Conservation (phyloP, 2,329 filamentous ascomycete species). For the Myriosclerotinia duriaeana region DNA sequence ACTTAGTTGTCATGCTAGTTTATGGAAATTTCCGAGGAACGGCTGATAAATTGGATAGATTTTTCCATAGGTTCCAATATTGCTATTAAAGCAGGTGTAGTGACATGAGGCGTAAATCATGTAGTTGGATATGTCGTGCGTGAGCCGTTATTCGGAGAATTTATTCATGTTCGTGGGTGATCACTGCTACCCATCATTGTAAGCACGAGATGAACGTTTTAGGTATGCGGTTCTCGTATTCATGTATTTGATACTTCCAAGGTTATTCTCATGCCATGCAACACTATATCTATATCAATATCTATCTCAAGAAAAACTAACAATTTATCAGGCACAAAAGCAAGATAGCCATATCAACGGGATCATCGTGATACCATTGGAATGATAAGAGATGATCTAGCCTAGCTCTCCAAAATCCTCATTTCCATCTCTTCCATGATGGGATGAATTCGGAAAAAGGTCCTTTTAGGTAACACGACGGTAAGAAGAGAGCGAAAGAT, state of each 20-base stretch:
- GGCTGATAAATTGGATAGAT: constrained; percentile 10
- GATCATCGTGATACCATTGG: neutral
- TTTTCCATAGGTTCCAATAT: neutral
- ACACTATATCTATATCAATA: neutral
- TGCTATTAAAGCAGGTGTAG: neutral
- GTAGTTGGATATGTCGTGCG: constrained; percentile 15
- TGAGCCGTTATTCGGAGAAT: neutral
- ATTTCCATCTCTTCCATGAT: neutral
- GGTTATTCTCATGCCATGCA: neutral
- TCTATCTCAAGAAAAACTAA: neutral
- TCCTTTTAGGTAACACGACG: constrained; percentile 14
- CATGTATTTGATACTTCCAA: neutral
- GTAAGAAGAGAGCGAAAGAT: constrained; percentile 8
- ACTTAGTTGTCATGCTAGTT: neutral
- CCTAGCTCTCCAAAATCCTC: neutral
- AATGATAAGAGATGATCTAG: constrained; percentile 1
- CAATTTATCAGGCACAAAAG: constrained; percentile 10
- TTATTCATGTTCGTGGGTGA: constrained; percentile 2
- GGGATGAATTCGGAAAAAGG: constrained; percentile 14
- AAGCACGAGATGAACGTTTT: constrained; percentile 10
- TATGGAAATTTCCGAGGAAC: neutral
- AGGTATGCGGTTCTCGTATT: neutral
- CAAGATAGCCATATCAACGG: neutral
- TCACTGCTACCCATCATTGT: neutral
- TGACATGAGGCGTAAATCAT: neutral